Base-by-base conservation (phyloP, 148 eudicot genomes). In the Cornus florida region DNA sequence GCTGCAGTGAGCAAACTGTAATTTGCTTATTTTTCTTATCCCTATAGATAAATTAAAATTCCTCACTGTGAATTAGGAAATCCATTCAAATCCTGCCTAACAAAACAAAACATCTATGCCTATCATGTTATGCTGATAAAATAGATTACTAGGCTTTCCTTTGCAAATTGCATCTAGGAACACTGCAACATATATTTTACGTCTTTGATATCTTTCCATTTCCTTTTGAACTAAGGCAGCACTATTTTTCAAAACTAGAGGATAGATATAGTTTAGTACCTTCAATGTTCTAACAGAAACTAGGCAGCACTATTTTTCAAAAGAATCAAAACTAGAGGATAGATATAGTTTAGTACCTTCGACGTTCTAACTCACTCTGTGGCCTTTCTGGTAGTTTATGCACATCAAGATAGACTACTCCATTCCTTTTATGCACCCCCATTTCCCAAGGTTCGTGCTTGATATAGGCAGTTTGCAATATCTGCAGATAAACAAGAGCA, bases 361-460 rank as follows among this genome's bases (percentile, higher is more conserved):
- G 86, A 9, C 98, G 92, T 72, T 96, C 98, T 83, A 89, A 69
- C 84, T 90, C 99, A 78, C 91, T 84, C 79, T 90, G 81, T 10
- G 98, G 97, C 82, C 95, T 91, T 89, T 96, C 99, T 17, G 95
- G 98, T 75, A 96, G 79, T 77, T 94, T 94, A 84, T 96, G 99
- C 75, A 96, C 99, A 86, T 94, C 97, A 79, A 96, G 99, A 87
- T 96, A 96, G 75, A 96, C 91, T 41, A 90, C 95, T 69, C 99
- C 98, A 19, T 92, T 92, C 82, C 99, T 88, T 91, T 92, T 96
- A 80, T 96, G 99, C 77, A 96, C 99, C 83, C 99, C 99, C 99
- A 96, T 96, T 82, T 94, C 99, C 99, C 99, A 96, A 72, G 99
- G 95, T 73, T 96, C 99, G 46, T 94, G 85, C 83, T 95, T 88